Percentiles rank a stretch among this genome's conserved stretches.
Conservation (phyloP, 2,329 filamentous ascomycete species). For the Microsporum ferrugineum region DNA sequence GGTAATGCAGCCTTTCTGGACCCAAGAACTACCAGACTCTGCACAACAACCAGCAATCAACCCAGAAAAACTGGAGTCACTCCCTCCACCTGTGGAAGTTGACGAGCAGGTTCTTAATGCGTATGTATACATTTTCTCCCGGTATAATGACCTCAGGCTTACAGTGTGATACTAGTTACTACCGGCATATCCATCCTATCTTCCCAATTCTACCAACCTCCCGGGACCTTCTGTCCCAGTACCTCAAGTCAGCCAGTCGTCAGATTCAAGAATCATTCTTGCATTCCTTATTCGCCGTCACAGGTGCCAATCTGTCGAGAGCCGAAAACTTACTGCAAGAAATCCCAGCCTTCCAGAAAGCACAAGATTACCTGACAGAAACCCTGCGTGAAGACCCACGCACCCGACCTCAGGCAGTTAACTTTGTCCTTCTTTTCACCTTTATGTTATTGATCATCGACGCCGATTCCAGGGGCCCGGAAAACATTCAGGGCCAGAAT, state of each 20-base stretch:
- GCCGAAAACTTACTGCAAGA: constrained; percentile 26
- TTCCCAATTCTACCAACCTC: constrained; percentile 33
- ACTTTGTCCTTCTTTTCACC: constrained; percentile 33
- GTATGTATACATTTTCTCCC: constrained; percentile 20
- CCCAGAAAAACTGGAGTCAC: constrained; percentile 24
- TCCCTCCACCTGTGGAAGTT: constrained; percentile 26
- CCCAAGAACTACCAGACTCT: constrained; percentile 13
- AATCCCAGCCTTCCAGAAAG: constrained; percentile 26
- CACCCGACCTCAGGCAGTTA: constrained; percentile 25
- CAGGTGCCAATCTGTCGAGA: constrained; percentile 28
- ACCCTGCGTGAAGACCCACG: constrained; percentile 28
- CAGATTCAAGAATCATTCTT: constrained; percentile 32
- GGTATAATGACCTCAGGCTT: neutral
- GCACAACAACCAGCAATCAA: constrained; percentile 20
- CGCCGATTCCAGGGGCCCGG: constrained; percentile 31
- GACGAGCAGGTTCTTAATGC: constrained; percentile 32
- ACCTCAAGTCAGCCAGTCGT: constrained; percentile 31
- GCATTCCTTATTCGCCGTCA: constrained; percentile 30
- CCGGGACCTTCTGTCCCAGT: constrained; percentile 26
- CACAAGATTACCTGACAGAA: constrained; percentile 30
- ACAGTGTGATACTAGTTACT: constrained; percentile 26
- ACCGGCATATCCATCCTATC: constrained; percentile 30
- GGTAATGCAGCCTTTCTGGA: constrained; percentile 31
- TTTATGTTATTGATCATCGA: constrained; percentile 34
- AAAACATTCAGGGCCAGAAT: constrained; percentile 32